Evolutionary conservation across 2,329 filamentous ascomycete genomes (phyloP).

Genomic region (Pseudogymnoascus sp.): DNA sequence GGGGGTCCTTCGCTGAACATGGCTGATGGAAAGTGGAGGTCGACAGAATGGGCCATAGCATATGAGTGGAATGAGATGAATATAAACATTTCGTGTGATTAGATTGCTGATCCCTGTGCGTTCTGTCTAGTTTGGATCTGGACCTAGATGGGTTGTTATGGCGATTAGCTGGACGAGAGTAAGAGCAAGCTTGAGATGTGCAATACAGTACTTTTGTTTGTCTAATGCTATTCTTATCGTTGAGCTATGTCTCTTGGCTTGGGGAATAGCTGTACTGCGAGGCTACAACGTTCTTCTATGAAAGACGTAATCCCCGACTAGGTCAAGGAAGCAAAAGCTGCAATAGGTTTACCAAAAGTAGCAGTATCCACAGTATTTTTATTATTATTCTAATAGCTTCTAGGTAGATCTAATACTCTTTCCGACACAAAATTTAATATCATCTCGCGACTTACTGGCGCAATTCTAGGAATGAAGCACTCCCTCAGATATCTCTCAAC

Average conservation of each 20-base stretch:
- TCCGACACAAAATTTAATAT: conserved; percentile 67
- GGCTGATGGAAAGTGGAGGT: too few species aligned
- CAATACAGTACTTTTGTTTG: too few species aligned
- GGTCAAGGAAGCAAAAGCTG: not conserved
- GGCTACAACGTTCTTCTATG: not conserved
- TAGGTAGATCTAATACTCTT: conserved; percentile 58
- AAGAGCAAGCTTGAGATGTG: too few species aligned
- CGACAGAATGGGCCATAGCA: too few species aligned
- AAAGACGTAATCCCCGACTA: not conserved
- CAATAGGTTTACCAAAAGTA: not conserved
- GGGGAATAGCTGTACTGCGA: not conserved
- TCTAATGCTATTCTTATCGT: too few species aligned
- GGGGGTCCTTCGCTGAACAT: too few species aligned
- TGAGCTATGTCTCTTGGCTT: not conserved
- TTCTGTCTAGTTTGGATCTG: too few species aligned
- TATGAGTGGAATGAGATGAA: too few species aligned
- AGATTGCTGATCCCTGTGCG: too few species aligned
- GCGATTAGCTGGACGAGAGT: too few species aligned
- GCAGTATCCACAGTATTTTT: not conserved
- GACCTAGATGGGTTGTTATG: too few species aligned
- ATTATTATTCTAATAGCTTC: conserved; percentile 50
- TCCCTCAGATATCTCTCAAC: conserved; percentile 61
- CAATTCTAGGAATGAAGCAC: conserved; percentile 56
- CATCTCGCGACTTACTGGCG: conserved; percentile 64
- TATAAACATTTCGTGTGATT: too few species aligned